Base-by-base conservation (phyloP, 768 basidiomycete genomes). In the Phylloporus arenicola region DNA sequence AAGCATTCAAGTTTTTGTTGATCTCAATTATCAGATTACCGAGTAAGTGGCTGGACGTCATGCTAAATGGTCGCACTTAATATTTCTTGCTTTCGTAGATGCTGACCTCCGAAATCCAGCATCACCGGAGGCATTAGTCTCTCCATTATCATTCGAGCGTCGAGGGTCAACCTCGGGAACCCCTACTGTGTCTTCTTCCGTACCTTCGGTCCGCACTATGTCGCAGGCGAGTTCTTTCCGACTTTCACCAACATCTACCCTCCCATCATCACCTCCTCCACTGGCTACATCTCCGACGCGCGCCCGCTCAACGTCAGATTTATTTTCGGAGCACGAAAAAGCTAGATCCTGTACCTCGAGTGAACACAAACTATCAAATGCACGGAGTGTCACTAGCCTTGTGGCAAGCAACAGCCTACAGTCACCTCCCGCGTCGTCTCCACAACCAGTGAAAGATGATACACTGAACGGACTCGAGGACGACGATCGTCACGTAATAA, bases 1-100 rank as follows among this genome's bases (percentile, higher is more conserved):
- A 76, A 42, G 78, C 79, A 0, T 89, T 93, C 63, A 79, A 81
- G 35, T 92, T 80, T 73, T 64, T 92, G n/a, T 64, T 92, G 51
- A 80, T 78, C 61, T 78, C 82, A 5, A 79, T 88, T 20, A 68
- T 80, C 46, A 76, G 80, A 38, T 72, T 76, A 48, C 60, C 68
- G 12, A 64, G 66, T 68, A 55, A 57, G 73, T 67, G n/a, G 33
- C 24, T 42, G 12, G 24, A 22, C 19, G 20, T 29, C 34, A 40
- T 30, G 25, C 34, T 35, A 22, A 14, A 43, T 35, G n/a, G 52
- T 27, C 14, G 20, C 30, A 46, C 25, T 47, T 56, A 48, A 49
- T 63, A 52, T 41, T 48, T 47, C 43, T 61, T 65, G 51, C 63
- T 31, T 14, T n/a, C 27, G 43, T 57, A 57, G 76, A 70, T 41